These are phyloP conservation scores for Yarrowia galli DNA, from an alignment of 1,139 yeast genomes.

Conservation along the genomic window DNA sequence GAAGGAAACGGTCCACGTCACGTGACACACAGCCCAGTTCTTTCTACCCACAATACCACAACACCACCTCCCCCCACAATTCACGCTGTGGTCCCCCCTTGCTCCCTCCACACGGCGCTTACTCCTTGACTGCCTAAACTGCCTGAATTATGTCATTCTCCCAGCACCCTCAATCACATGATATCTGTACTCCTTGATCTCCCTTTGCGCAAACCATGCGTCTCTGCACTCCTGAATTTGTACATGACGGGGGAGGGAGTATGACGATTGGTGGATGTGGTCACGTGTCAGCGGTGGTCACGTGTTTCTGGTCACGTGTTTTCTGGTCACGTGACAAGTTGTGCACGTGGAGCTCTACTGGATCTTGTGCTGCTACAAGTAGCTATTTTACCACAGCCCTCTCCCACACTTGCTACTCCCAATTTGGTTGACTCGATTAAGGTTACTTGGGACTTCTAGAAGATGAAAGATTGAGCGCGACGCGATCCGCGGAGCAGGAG, in stretches of 20 bases:
- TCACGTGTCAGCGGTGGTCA: neutral
- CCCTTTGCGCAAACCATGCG: conserved; percentile 38
- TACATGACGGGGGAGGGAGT: neutral
- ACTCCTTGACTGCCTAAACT: conserved; percentile 21
- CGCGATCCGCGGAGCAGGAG: neutral
- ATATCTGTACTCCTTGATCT: conserved; percentile 32
- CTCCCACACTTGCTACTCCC: neutral
- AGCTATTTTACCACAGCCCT: no score
- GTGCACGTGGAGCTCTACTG: no score
- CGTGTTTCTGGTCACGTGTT: neutral
- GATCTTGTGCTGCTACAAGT: no score
- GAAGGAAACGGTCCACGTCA: no score
- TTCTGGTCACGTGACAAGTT: no score
- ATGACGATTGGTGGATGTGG: neutral
- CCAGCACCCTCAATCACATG: conserved; percentile 37
- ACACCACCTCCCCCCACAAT: no score
- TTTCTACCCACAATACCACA: no score
- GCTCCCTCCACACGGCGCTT: neutral
- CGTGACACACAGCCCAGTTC: no score
- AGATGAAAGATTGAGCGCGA: neutral
- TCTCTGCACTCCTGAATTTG: conserved; percentile 34
- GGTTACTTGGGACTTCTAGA: conserved; percentile 16
- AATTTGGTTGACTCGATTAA: neutral
- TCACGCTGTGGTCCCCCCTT: neutral
- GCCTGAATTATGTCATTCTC: conserved; percentile 32